Evolutionary conservation across 2,329 filamentous ascomycete species (phyloP).

Genomic region (Ceratocystis colombiana): DNA sequence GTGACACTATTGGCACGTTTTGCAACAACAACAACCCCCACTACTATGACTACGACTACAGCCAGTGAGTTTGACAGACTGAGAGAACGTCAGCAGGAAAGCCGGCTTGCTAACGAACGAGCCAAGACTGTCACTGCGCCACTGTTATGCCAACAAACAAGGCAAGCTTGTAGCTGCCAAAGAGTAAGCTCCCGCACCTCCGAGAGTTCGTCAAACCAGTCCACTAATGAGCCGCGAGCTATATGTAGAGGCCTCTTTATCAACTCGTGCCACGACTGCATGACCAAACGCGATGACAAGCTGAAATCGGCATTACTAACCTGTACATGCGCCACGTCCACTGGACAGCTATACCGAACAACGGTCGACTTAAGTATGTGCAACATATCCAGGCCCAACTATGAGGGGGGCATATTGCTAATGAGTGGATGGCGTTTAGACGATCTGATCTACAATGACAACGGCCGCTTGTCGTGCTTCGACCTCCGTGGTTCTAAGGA

Average conservation of each 20-base stretch:
- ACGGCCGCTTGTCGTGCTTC: constrained; percentile 16
- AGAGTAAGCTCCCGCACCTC: neutral
- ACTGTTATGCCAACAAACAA: constrained; percentile 20
- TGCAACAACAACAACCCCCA: constrained; percentile 20
- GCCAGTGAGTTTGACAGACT: neutral
- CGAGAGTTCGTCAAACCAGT: neutral
- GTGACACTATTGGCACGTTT: constrained; percentile 17
- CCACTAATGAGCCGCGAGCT: neutral
- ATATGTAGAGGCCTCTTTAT: constrained; percentile 8
- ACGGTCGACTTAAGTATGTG: constrained; percentile 16
- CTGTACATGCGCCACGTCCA: constrained; percentile 14
- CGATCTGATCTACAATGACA: constrained; percentile 12
- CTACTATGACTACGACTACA: constrained; percentile 21
- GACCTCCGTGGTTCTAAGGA: constrained; percentile 1
- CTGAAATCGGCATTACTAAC: constrained; percentile 11
- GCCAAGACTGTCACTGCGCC: neutral
- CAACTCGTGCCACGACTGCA: constrained; percentile 19
- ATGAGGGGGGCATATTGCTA: neutral
- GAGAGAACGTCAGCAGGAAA: neutral
- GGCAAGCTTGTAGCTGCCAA: constrained; percentile 11
- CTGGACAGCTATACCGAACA: constrained; percentile 14
- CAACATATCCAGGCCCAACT: neutral
- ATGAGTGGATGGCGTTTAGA: neutral
- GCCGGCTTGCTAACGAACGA: neutral
- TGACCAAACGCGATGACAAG: neutral